Evolutionary conservation across 257 asterid species (phyloP).

Genomic region (Petunia axillaris): DNA sequence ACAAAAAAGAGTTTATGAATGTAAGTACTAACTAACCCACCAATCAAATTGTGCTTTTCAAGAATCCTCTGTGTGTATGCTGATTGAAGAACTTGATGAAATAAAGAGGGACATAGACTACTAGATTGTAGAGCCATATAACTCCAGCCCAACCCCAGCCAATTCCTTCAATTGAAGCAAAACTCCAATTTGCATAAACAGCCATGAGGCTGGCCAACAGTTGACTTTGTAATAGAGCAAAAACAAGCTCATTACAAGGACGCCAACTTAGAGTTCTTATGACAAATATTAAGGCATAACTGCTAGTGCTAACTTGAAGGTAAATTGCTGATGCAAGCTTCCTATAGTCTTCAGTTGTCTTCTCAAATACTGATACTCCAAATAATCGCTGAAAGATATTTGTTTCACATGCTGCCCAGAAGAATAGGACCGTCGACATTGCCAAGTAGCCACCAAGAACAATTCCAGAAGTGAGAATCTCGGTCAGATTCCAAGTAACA

Average conservation of each 20-base stretch:
- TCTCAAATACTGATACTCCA: slow-evolving; percentile 89
- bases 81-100: slow-evolving; percentile 72
- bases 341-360: slow-evolving; percentile 80
- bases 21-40: too few relatives aligned
- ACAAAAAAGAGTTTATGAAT: too few relatives aligned
- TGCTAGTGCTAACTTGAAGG: slow-evolving; percentile 92
- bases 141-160: too few relatives aligned
- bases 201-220: slow-evolving; percentile 90
- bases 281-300: slow-evolving; percentile 89
- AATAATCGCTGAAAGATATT: slow-evolving; percentile 75
- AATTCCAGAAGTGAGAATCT: too few relatives aligned
- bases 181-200: slow-evolving; percentile 88
- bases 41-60: too few relatives aligned
- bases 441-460: slow-evolving; percentile 41
- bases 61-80: slow-evolving; percentile 67
- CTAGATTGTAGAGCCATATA: slow-evolving; percentile 81
- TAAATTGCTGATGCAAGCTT: slow-evolving; percentile 93
- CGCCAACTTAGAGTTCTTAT: slow-evolving; percentile 95
- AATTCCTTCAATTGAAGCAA: slow-evolving; percentile 48
- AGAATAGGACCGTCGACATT: slow-evolving; percentile 91
- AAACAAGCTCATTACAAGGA: slow-evolving; percentile 76
- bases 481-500: too few relatives aligned
- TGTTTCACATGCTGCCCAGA: slow-evolving; percentile 88
- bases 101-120: slow-evolving; percentile 79
- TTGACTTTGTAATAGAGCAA: slow-evolving; percentile 38